Percentiles rank a stretch among this genome's conserved stretches.
Evolutionary conservation across 768 basidiomycete species (phyloP).

Genomic region (Boletus tylopilopsis): DNA sequence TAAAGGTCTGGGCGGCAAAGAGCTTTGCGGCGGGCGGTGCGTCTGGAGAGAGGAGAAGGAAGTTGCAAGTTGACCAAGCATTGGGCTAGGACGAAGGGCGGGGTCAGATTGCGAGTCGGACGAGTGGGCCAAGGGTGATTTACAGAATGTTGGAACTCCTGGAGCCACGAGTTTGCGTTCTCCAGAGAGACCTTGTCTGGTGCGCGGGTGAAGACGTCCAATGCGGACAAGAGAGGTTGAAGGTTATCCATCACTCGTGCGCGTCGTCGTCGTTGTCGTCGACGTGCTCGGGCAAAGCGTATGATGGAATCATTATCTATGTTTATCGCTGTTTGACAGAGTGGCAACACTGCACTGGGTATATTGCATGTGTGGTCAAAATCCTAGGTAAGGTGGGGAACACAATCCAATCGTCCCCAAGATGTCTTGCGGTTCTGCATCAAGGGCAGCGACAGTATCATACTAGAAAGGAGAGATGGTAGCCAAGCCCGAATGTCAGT

Average conservation of each 20-base stretch:
- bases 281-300: not conserved
- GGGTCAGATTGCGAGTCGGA: conserved; percentile 64
- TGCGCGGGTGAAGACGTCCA: conserved; percentile 74
- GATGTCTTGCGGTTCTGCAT: conserved; percentile 28
- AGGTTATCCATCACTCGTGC: conserved; percentile 54
- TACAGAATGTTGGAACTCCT: conserved; percentile 99
- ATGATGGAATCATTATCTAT: conserved; percentile 21
- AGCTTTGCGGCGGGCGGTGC: conserved; percentile 77
- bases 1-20: conserved; percentile 95
- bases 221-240: conserved; percentile 68
- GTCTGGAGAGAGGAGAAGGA: conserved; percentile 79
- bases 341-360: conserved; percentile 34
- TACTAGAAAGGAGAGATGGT: conserved; percentile 48
- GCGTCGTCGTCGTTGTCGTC: conserved; percentile 12
- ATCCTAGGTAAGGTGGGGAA: conserved; percentile 7
- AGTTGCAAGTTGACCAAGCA: conserved; percentile 95
- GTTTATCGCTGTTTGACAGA: conserved; percentile 31
- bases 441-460: conserved; percentile 39
- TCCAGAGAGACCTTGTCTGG: conserved; percentile 83
- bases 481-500: conserved; percentile 51
- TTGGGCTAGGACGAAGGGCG: conserved; percentile 78
- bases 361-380: conserved; percentile 26
- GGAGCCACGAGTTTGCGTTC: conserved; percentile 90
- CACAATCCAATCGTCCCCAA: conserved; percentile 25
- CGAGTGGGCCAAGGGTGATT: conserved; percentile 63